Conservation (phyloP, 2,329 filamentous ascomycete species). For the Geosmithia putterillii region DNA sequence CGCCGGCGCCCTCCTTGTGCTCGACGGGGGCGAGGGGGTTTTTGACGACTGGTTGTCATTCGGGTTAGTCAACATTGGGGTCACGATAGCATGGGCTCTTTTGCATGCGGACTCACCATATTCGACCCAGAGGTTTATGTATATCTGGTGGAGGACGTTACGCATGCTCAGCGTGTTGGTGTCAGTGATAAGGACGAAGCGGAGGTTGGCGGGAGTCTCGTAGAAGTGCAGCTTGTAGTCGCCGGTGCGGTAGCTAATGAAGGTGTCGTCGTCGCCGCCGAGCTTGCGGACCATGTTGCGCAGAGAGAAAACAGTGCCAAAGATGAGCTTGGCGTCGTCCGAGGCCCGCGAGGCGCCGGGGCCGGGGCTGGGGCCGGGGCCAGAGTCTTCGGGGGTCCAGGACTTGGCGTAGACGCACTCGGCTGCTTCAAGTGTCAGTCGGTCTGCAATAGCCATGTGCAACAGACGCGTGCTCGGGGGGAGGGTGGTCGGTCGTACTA, state of each 20-base stretch:
- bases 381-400: slow-evolving; percentile 53
- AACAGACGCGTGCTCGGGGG: neutral
- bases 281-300: slow-evolving; percentile 96
- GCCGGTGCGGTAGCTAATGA: slow-evolving; percentile 83
- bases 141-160: slow-evolving; percentile 93
- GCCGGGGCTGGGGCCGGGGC: slow-evolving; percentile 14
- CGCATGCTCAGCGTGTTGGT: slow-evolving; percentile 80
- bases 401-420: slow-evolving; percentile 93
- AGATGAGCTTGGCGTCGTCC: slow-evolving; percentile 93
- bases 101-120: slow-evolving; percentile 45
- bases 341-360: slow-evolving; percentile 25
- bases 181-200: slow-evolving; percentile 95
- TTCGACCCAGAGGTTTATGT: slow-evolving; percentile 95
- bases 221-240: slow-evolving; percentile 99
- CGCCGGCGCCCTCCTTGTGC: slow-evolving; percentile 56
- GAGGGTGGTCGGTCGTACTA: slow-evolving; percentile 43
- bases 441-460: neutral
- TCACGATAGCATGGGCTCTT: neutral
- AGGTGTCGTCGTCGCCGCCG: slow-evolving; percentile 86
- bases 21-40: slow-evolving; percentile 58
- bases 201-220: slow-evolving; percentile 90
- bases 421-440: slow-evolving; percentile 37
- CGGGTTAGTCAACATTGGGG: neutral
- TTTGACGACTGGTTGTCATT: slow-evolving; percentile 45
- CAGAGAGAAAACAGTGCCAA: slow-evolving; percentile 90